Percentiles rank a stretch among this genome's conserved stretches.
Conservation (phyloP, 495 filamentous ascomycete genomes). For the Lophiotrema nucula region DNA sequence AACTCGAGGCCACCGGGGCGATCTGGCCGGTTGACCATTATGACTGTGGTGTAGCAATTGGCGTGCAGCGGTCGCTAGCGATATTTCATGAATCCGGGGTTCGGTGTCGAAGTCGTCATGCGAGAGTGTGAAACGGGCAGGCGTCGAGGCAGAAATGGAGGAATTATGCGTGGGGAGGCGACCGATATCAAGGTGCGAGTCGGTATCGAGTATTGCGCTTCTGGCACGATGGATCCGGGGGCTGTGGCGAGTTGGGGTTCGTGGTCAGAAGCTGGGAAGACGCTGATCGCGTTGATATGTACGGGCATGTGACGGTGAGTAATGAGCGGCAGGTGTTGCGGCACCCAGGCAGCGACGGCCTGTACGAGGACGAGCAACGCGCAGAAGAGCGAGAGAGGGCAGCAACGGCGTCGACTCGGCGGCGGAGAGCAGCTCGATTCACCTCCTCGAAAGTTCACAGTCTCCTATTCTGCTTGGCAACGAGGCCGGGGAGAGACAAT, state of each 20-base stretch:
- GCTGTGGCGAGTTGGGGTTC: background rate
- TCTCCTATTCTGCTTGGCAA: too few relatives aligned
- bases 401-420: background rate
- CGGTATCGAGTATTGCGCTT: background rate
- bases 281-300: background rate
- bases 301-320: background rate
- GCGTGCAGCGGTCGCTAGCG: background rate
- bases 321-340: slow-evolving; percentile 7
- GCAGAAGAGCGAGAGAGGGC: background rate
- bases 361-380: background rate
- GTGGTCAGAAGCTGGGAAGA: slow-evolving; percentile 1
- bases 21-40: slow-evolving; percentile 29
- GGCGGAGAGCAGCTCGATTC: too few relatives aligned
- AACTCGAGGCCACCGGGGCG: slow-evolving; percentile 32
- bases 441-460: too few relatives aligned
- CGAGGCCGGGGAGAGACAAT: too few relatives aligned
- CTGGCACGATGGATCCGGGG: background rate
- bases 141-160: slow-evolving; percentile 23
- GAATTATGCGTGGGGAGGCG: slow-evolving; percentile 20
- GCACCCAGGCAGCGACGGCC: background rate
- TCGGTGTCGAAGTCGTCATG: slow-evolving; percentile 18
- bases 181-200: background rate
- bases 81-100: slow-evolving; percentile 14
- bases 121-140: slow-evolving; percentile 18
- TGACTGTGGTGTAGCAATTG: slow-evolving; percentile 1